Base-by-base conservation (phyloP, 495 filamentous ascomycete species). In the Daldinia concentrica region DNA sequence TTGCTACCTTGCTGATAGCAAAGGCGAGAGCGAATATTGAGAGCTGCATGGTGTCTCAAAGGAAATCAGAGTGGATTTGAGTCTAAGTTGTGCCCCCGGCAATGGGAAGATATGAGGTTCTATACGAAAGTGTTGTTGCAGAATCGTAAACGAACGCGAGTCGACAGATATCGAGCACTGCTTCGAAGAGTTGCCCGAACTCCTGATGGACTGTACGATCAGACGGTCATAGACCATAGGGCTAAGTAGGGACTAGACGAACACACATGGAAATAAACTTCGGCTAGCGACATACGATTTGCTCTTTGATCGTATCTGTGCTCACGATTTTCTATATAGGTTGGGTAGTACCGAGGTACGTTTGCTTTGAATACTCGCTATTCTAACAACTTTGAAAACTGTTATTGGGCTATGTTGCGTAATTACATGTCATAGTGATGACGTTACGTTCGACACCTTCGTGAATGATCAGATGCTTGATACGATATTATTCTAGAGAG, bases 41-140 rank as follows among this genome's bases (percentile, higher is more conserved):
- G 6, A 60, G 41, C n/a, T n/a, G 60, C 69, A 72, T 68, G 17
- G n/a, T 34, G 54, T 29, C 43, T 6, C 19, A 19, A 43, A 19
- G 26, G 4, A n/a, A 29, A 17, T 24, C 30, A 1, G 15, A 36
- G n/a, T 48, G 43, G 9, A 48, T 22, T 12, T 3, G 19, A 24
- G 43, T 48, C 17, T 22, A 12, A 24, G 19, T 48, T 24, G 9
- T 12, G 19, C 24, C 9, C 4, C 1, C 1, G 9, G 19, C 19
- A 3, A 48, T 24, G 19, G 43, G 2, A 5, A 9, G 9, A 48
- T 48, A 24, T 11, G 17, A 48, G 24, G 15, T 17, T 30, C 11
- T 27, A 14, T 5, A 15, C 30, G 1, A 36, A 36, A 57, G 6
- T 36, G n/a, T 17, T 57, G 29, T 5, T 57, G 29, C 2, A 37